Evolutionary conservation across 352 stramenopile genomes (phyloP).

Genomic region (Phytophthora agathidicida): DNA sequence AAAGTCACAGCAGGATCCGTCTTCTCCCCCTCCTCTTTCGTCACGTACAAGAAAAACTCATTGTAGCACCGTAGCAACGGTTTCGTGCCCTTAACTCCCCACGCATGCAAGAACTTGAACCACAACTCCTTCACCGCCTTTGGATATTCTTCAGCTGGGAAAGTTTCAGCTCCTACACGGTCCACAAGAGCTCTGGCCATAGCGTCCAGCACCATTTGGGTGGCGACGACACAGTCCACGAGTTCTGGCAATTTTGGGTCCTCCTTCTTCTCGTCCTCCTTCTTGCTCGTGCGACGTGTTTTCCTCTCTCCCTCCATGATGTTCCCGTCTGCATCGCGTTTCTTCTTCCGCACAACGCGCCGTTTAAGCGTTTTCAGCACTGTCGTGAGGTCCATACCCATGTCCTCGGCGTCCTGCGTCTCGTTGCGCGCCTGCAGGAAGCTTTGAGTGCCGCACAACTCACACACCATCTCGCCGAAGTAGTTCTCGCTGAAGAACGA

Average conservation of each 20-base stretch:
- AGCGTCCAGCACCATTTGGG: constrained; percentile 64
- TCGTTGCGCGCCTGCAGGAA: constrained; percentile 84
- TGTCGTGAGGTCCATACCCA: constrained; percentile 48
- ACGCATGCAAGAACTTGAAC: constrained; percentile 72
- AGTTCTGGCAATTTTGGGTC: constrained; percentile 39
- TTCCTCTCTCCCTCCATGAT: neutral
- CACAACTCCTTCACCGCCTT: constrained; percentile 64
- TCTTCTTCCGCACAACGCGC: constrained; percentile 36
- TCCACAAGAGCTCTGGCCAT: constrained; percentile 56
- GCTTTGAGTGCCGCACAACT: constrained; percentile 86
- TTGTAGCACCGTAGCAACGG: constrained; percentile 78
- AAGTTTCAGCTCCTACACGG: constrained; percentile 37
- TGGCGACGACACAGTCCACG: constrained; percentile 62
- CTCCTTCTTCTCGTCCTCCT: neutral
- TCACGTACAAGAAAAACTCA: constrained; percentile 58
- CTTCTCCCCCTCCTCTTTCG: constrained; percentile 34
- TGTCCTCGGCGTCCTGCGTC: constrained; percentile 83
- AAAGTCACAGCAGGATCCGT: constrained; percentile 61
- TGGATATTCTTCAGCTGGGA: constrained; percentile 48
- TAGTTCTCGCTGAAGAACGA: constrained; percentile 85
- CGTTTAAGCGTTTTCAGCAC: constrained; percentile 47
- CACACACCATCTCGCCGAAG: constrained; percentile 85
- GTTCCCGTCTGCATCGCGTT: constrained; percentile 21
- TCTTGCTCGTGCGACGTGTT: constrained; percentile 17
- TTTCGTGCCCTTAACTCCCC: constrained; percentile 58